Conservation (phyloP, 805 yeast species). For the Maudiozyma pseudohumilis region DNA sequence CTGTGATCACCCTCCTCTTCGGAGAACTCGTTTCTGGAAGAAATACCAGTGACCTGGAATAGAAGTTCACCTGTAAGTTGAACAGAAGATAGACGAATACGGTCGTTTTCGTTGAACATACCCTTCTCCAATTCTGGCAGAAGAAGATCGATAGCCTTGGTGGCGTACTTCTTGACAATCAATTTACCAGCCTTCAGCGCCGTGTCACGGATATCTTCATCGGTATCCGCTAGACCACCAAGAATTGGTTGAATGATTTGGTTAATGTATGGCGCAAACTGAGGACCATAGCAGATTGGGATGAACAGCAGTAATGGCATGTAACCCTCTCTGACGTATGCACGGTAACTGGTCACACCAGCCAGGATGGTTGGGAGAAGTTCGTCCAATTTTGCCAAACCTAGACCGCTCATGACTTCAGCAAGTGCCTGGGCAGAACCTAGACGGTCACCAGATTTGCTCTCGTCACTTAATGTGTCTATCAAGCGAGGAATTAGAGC, state of each 20-base stretch:
- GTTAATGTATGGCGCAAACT: slow-evolving; percentile 79
- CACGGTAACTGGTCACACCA: slow-evolving; percentile 56
- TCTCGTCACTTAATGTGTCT: slow-evolving; percentile 64
- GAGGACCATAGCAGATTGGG: slow-evolving; percentile 90
- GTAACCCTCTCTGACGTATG: slow-evolving; percentile 80
- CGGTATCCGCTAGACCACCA: slow-evolving; percentile 80
- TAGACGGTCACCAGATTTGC: slow-evolving; percentile 78
- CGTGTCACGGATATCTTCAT: slow-evolving; percentile 79
- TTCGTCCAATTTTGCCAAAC: slow-evolving; percentile 79
- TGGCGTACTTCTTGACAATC: slow-evolving; percentile 83
- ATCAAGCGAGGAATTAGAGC: slow-evolving; percentile 74
- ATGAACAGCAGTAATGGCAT: slow-evolving; percentile 81
- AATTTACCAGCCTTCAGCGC: slow-evolving; percentile 89
- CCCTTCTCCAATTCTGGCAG: slow-evolving; percentile 92
- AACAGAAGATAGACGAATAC: slow-evolving; percentile 88
- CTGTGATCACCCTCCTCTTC: slow-evolving; percentile 36
- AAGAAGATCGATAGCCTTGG: slow-evolving; percentile 82
- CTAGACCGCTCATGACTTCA: slow-evolving; percentile 89
- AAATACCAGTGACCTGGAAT: slow-evolving; percentile 87
- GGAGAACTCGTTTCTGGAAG: slow-evolving; percentile 59
- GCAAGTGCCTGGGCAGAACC: slow-evolving; percentile 97
- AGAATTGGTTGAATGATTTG: slow-evolving; percentile 86
- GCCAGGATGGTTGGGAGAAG: slow-evolving; percentile 69
- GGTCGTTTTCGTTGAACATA: slow-evolving; percentile 65
- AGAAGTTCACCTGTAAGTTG: slow-evolving; percentile 91